Evolutionary conservation across 2,329 filamentous ascomycete genomes (phyloP).

Genomic region (Calonectria multiphialidica): DNA sequence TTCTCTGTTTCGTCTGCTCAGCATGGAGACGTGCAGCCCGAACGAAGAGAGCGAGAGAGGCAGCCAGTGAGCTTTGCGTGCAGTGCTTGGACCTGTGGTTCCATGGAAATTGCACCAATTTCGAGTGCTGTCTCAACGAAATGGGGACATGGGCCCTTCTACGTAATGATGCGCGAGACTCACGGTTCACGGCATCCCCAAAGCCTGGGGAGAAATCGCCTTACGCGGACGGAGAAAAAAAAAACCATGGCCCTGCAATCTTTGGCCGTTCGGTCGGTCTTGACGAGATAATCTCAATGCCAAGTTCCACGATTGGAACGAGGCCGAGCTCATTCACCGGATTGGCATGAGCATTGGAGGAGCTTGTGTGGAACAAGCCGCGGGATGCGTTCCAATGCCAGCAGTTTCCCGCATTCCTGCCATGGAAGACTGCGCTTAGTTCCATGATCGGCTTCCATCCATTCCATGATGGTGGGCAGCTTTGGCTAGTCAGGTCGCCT

Average conservation of each 20-base stretch:
- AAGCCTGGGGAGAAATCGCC: not conserved
- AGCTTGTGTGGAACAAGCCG: not conserved
- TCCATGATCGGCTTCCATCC: not conserved
- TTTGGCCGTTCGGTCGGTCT: not conserved
- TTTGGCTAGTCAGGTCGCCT: not conserved
- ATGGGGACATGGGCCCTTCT: constrained; percentile 1
- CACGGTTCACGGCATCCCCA: not conserved
- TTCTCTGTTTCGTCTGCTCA: constrained; percentile 2
- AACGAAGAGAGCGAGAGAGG: not conserved
- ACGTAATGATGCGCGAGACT: constrained; percentile 7
- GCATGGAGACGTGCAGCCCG: not conserved
- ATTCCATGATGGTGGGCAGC: not conserved
- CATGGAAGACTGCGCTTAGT: not conserved
- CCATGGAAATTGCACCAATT: constrained; percentile 22
- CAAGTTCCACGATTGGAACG: not conserved
- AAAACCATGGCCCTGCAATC: not conserved
- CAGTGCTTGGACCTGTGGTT: not conserved
- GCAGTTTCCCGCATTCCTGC: constrained; percentile 1
- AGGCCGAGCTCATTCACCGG: not conserved
- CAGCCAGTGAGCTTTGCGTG: not conserved
- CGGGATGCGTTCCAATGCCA: not conserved
- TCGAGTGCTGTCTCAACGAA: constrained; percentile 15
- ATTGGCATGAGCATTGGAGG: not conserved
- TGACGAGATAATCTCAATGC: not conserved
- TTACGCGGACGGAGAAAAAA: not conserved